Evolutionary conservation across 345 rosid species (phyloP).

Genomic region (Populus euphratica): DNA sequence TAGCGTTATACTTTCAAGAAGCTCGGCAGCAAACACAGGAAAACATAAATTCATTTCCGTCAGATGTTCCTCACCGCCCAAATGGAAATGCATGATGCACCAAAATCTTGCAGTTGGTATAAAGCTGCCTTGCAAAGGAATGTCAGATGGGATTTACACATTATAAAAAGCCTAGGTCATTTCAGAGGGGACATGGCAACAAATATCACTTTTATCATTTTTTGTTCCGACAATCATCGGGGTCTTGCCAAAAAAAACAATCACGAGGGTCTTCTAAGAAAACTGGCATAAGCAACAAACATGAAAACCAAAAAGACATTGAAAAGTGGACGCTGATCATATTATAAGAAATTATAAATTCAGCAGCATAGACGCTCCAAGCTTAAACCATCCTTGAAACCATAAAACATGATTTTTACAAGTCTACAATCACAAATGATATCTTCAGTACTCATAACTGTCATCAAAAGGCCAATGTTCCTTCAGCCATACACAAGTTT

Average conservation of each 20-base stretch:
- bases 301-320: neutral
- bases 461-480: neutral
- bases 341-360: neutral
- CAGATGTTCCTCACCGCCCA: neutral
- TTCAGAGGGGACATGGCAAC: neutral
- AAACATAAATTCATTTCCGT: neutral
- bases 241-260: neutral
- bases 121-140: neutral
- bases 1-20: neutral
- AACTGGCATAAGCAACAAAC: neutral
- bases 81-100: neutral
- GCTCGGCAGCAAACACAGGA: neutral
- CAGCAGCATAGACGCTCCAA: neutral
- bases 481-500: neutral
- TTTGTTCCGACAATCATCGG: neutral
- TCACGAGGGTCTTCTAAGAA: neutral
- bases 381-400: neutral
- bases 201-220: neutral
- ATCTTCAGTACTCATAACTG: neutral
- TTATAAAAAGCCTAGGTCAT: neutral
- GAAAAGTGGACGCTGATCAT: neutral
- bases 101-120: neutral
- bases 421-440: neutral
- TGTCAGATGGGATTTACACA: neutral
- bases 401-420: neutral